Conservation (phyloP, 2,329 filamentous ascomycete species). For the Alternaria ventricosa region DNA sequence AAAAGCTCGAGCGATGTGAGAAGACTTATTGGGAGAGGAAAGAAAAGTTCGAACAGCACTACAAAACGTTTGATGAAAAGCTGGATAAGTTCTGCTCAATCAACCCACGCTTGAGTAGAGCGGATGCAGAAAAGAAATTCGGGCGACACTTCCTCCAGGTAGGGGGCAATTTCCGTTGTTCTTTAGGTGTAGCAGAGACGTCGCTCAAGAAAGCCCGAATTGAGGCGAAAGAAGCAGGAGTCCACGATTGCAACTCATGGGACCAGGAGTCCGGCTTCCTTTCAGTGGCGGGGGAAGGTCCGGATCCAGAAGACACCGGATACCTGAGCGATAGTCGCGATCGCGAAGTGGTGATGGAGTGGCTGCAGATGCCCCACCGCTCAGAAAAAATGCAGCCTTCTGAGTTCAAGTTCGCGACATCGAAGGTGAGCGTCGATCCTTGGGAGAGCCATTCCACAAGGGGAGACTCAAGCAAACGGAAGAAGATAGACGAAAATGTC, state of each 20-base stretch:
- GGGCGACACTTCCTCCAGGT: not conserved
- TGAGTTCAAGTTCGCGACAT: not conserved
- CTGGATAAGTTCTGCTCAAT: not conserved
- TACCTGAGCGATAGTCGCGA: not conserved
- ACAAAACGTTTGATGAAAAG: not conserved
- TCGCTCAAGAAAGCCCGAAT: not conserved
- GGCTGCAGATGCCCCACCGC: not conserved
- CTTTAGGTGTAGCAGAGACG: too few species aligned
- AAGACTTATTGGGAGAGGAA: not conserved
- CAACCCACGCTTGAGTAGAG: not conserved
- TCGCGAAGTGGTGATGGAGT: not conserved
- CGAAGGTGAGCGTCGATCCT: not conserved
- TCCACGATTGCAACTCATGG: not conserved
- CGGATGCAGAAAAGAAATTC: not conserved
- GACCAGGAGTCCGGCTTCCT: not conserved
- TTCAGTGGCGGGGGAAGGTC: not conserved
- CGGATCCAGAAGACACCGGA: not conserved
- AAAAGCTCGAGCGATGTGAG: not conserved
- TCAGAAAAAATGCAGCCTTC: not conserved
- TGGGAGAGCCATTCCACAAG: not conserved
- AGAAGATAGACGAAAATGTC: not conserved
- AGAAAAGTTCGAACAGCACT: not conserved
- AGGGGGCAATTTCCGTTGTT: too few species aligned
- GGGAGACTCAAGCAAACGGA: not conserved
- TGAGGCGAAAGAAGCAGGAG: not conserved